These are phyloP conservation scores for Mycena amicta DNA, from an alignment of 768 basidiomycete genomes.

Conservation along the genomic window DNA sequence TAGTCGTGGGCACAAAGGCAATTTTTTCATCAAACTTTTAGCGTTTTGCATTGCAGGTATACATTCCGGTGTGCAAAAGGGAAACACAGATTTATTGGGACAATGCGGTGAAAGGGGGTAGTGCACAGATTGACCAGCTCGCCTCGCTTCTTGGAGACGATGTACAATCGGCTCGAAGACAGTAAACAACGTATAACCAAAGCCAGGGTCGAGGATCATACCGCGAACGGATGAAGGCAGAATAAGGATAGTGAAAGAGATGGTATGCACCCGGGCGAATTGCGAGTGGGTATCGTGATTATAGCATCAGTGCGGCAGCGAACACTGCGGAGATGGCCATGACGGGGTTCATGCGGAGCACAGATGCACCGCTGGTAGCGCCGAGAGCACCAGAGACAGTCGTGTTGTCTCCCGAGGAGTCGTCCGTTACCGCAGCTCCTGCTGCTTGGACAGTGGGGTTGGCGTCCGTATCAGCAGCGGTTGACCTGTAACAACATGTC, in stretches of 20 bases:
- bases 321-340: constrained; percentile 44
- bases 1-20: too few species aligned
- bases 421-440: constrained; percentile 16
- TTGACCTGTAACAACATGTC: background rate
- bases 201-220: constrained; percentile 21
- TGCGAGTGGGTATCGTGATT: constrained; percentile 25
- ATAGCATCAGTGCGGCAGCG: constrained; percentile 31
- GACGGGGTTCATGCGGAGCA: constrained; percentile 44
- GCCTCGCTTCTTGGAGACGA: constrained; percentile 20
- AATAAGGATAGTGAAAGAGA: constrained; percentile 17
- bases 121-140: constrained; percentile 22
- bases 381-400: constrained; percentile 40
- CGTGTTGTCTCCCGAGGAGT: constrained; percentile 20
- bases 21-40: background rate
- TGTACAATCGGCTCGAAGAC: constrained; percentile 18
- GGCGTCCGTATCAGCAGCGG: background rate
- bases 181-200: constrained; percentile 18
- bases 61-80: background rate
- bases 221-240: constrained; percentile 12
- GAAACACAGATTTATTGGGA: constrained; percentile 14
- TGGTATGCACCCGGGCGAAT: constrained; percentile 15
- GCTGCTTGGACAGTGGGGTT: constrained; percentile 13
- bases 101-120: constrained; percentile 9
- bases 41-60: background rate
- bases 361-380: constrained; percentile 44